Base-by-base conservation (phyloP, 2,329 filamentous ascomycete species). In the Cercospora sp. region DNA sequence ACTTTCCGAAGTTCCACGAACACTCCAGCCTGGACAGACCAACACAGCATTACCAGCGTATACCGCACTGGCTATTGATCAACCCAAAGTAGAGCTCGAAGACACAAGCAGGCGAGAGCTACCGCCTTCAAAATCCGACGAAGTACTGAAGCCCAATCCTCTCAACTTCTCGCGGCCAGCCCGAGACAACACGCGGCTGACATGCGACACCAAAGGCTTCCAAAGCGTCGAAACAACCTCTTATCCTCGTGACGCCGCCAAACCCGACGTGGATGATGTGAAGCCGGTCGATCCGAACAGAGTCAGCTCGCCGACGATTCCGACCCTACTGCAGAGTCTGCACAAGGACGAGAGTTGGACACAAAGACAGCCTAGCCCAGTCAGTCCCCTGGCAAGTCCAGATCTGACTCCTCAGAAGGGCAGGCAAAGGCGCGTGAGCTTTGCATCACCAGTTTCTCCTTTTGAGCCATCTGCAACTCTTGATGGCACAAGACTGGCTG, bases 281-380 rank as follows among this genome's bases (percentile, higher is more conserved):
- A 55, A 66, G 42, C 42, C n/a, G 20, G 39, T 20, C 30, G 42
- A 53, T 31, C 42, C 42, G 59, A 63, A 67, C 6, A 64, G 55
- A 60, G 33, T 51, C 59, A 58, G 59, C 53, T 66, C 64, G 60
- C 58, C 64, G 20, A 48, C 61, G 7, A 58, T 63, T 28, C 58
- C 36, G 42, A 23, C 31, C 23, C 70, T 45, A 7, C 20, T 64
- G 16, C 31, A 58, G 33, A 53, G 53, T 20, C 5, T 59, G 9
- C 18, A 30, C 26, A 45, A 30, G 60, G 23, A 59, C 20, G 33
- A 48, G 8, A 59, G 26, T 4, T 16, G 5, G n/a, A 31, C 20
- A 13, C 30, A 64, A 31, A 30, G 53, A 42, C 20, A 26, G 4
- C 20, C 23, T 16, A 64, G 53, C 23, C 62, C 62, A 8, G 51